A percentile compares a stretch with the other conserved stretches of the same genome.
Conservation (phyloP, 768 basidiomycete genomes). For the Termitomyces sp. region DNA sequence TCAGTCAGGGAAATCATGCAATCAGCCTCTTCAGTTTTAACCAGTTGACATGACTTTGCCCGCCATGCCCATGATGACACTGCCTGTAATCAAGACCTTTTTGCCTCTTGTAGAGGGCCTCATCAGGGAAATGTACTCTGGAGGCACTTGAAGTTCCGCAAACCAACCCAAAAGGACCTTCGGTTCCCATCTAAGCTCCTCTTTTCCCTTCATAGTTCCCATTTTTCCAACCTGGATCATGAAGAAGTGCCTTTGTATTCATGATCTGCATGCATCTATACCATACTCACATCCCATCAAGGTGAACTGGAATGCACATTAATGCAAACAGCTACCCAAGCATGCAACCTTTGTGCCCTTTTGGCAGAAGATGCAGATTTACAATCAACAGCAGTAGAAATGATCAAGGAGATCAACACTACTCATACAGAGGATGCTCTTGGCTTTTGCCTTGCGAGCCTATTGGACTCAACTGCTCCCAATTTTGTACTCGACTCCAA, state of each 20-base stretch:
- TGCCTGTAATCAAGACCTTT: not conserved
- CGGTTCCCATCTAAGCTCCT: slow-evolving; percentile 1
- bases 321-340: slow-evolving; percentile 2
- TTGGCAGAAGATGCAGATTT: slow-evolving; percentile 7
- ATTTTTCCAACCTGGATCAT: slow-evolving; percentile 2
- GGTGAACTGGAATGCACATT: slow-evolving; percentile 11
- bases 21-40: not conserved
- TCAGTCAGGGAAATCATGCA: not conserved
- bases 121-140: not conserved
- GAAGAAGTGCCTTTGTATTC: not conserved
- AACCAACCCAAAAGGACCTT: not conserved
- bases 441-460: not conserved
- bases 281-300: not conserved
- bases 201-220: not conserved
- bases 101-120: not conserved
- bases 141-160: not conserved
- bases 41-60: not conserved
- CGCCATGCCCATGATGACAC: not conserved
- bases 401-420: slow-evolving; percentile 1
- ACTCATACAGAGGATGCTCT: not conserved
- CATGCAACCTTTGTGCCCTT: slow-evolving; percentile 10
- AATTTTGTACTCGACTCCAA: slow-evolving; percentile 1
- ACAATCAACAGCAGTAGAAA: not conserved
- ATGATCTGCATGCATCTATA: not conserved
- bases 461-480: not conserved